phyloP scores from a whole-genome alignment of 1,284 basidiomycete species.

The Ganoderma meredithae region DNA sequence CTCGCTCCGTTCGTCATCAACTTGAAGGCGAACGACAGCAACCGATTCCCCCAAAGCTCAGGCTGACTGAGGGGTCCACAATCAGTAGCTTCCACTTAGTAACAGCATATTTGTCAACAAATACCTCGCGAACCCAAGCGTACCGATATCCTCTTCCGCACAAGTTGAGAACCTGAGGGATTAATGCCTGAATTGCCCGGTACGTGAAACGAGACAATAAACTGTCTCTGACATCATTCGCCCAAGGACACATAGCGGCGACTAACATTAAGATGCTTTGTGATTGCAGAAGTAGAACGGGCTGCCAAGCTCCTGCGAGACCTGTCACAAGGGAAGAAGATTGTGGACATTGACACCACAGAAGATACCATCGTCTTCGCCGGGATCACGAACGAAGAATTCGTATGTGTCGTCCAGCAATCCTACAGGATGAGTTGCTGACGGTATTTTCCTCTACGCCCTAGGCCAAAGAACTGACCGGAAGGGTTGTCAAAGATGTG shows the following conservation, averaged over 20 bases:
- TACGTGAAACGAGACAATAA: neutral
- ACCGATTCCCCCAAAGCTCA: no score
- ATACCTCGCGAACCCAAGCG: no score
- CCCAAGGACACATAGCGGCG: neutral
- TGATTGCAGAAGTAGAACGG: constrained; percentile 72
- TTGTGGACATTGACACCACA: constrained; percentile 63
- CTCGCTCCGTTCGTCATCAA: no score
- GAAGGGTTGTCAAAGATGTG: constrained; percentile 65
- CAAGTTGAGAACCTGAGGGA: neutral
- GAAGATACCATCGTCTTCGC: constrained; percentile 79
- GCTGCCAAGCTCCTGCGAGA: constrained; percentile 66
- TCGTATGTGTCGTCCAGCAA: constrained; percentile 51
- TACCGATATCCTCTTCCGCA: neutral
- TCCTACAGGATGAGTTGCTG: no score
- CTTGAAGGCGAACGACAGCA: no score
- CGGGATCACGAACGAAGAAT: constrained; percentile 64
- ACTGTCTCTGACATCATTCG: neutral
- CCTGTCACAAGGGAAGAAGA: constrained; percentile 63
- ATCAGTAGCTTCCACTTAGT: no score
- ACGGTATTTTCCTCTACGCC: neutral
- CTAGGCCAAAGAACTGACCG: constrained; percentile 66
- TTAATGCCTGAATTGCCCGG: constrained; percentile 9
- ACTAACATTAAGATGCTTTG: neutral
- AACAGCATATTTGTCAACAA: no score
- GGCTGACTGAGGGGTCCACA: no score